Evolutionary conservation across 176 grass and related monocot species (phyloP).

Genomic region (Stipa capillata): DNA sequence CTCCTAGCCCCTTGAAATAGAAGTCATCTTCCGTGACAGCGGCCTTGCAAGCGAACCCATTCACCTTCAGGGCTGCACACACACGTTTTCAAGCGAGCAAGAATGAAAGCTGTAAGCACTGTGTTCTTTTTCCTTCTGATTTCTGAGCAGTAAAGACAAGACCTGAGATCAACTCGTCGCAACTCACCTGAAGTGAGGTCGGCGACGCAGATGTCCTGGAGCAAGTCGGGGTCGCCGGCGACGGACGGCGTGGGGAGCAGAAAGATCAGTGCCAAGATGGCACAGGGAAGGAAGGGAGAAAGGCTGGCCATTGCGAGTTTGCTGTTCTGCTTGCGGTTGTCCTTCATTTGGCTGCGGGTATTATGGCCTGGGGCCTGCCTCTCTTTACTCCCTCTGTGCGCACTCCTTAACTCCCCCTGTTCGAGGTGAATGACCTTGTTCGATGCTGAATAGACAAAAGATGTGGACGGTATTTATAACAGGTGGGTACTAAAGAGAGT

Average conservation of each 20-base stretch:
- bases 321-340: not conserved
- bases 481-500: not conserved
- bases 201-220: conserved; percentile 48
- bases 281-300: not conserved
- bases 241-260: not conserved
- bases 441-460: not conserved
- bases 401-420: not conserved
- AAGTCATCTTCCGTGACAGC: conserved; percentile 20
- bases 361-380: conserved; percentile 22
- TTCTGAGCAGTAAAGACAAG: too few relatives aligned
- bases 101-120: not conserved
- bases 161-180: not conserved
- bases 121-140: not conserved
- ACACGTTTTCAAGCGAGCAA: not conserved
- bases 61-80: conserved; percentile 22
- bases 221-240: conserved; percentile 29
- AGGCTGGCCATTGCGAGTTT: not conserved
- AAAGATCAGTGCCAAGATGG: not conserved
- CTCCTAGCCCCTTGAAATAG: conserved; percentile 5
- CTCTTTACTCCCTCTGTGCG: not conserved
- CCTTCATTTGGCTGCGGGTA: not conserved
- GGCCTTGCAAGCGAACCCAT: conserved; percentile 22
- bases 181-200: conserved; percentile 27
- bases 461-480: conserved; percentile 26
- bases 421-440: conserved; percentile 2